Conservation (phyloP, 352 stramenopile genomes). For the Achlya hypogyna region DNA sequence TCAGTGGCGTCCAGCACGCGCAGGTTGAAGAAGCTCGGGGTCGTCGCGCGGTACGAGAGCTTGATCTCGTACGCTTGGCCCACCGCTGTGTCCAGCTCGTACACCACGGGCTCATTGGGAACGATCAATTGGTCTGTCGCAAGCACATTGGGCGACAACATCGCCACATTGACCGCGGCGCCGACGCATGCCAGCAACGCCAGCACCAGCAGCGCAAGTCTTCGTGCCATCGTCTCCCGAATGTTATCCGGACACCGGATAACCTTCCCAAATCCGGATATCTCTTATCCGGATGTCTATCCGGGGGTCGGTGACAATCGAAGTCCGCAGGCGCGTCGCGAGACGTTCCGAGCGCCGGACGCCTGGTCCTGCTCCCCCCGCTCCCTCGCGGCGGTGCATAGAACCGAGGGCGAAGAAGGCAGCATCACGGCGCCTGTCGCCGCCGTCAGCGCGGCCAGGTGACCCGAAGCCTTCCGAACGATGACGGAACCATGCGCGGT, state of each 20-base stretch:
- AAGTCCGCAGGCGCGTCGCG: too few species aligned
- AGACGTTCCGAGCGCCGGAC: too few species aligned
- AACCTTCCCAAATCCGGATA: not conserved
- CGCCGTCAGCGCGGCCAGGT: too few species aligned
- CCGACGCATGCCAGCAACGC: not conserved
- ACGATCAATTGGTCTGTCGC: slow-evolving; percentile 5
- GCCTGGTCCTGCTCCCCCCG: too few species aligned
- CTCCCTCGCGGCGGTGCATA: too few species aligned
- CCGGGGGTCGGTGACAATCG: too few species aligned
- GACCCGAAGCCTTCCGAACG: not conserved
- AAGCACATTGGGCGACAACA: slow-evolving; percentile 3
- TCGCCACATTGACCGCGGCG: not conserved
- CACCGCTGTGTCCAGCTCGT: not conserved
- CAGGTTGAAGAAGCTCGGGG: slow-evolving; percentile 15
- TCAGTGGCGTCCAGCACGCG: slow-evolving; percentile 4
- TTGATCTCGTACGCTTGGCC: slow-evolving; percentile 17
- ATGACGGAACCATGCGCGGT: not conserved
- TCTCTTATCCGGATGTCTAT: too few species aligned
- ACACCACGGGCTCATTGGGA: not conserved
- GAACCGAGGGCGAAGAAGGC: too few species aligned
- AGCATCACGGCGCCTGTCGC: not conserved
- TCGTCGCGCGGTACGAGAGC: slow-evolving; percentile 18
- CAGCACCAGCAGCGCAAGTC: not conserved
- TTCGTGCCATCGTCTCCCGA: not conserved
- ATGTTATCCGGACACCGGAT: not conserved